A percentile compares a stretch with the other conserved stretches of the same genome.
Evolutionary conservation across 176 grass and related monocot species (phyloP).

Genomic region (Cocos nucifera): DNA sequence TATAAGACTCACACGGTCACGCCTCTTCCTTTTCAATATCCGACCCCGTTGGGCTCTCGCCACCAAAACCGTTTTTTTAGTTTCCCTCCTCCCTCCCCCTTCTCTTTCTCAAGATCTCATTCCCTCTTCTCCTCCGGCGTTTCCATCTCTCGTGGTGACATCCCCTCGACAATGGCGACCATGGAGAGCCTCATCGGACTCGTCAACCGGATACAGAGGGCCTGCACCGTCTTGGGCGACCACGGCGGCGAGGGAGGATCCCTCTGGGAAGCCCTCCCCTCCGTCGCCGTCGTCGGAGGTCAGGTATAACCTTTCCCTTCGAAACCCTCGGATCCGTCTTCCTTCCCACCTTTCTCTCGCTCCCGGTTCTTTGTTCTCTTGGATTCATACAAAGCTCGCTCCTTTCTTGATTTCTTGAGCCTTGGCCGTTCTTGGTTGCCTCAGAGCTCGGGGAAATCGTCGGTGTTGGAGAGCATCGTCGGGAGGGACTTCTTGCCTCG

Average conservation of each 20-base stretch:
- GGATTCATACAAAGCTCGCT: no score
- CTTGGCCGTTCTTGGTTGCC: slow-evolving; percentile 6
- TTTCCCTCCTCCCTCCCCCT: slow-evolving; percentile 3
- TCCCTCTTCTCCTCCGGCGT: not conserved
- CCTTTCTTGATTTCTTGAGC: not conserved
- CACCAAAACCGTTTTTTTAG: slow-evolving; percentile 13
- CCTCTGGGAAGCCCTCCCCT: slow-evolving; percentile 96
- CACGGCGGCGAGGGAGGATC: slow-evolving; percentile 59
- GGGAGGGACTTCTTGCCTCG: slow-evolving; percentile 98
- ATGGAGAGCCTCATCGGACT: slow-evolving; percentile 97
- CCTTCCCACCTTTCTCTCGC: no score
- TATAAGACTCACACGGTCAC: no score
- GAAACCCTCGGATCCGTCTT: not conserved
- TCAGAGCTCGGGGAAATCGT: slow-evolving; percentile 98
- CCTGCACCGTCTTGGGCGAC: slow-evolving; percentile 95
- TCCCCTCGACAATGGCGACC: slow-evolving; percentile 59
- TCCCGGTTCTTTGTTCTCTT: not conserved
- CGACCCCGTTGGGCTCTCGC: slow-evolving; percentile 1
- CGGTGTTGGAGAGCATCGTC: slow-evolving; percentile 97
- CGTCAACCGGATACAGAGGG: slow-evolving; percentile 96
- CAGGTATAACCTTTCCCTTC: slow-evolving; percentile 39
- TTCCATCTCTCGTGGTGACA: not conserved
- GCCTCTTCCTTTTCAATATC: not conserved
- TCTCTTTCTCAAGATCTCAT: not conserved
- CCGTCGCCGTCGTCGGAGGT: slow-evolving; percentile 97